Evolutionary conservation across 169 alveolate species (phyloP).

Genomic region (Cryptosporidium felis): DNA sequence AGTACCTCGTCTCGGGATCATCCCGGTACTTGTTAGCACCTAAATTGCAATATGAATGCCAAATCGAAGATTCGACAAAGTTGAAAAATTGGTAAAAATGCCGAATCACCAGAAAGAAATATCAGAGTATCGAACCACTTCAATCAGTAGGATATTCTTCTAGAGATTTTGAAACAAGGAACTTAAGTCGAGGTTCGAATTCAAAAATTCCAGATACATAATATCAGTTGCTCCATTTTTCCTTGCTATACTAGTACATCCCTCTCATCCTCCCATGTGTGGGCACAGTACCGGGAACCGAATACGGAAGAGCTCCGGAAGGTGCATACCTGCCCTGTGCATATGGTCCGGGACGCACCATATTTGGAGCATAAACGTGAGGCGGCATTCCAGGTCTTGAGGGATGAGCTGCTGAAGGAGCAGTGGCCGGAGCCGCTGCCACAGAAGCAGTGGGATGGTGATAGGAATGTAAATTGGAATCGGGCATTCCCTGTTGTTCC

Average conservation of each 20-base stretch:
- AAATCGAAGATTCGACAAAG: too few relatives aligned
- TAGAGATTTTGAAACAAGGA: too few relatives aligned
- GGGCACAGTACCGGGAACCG: constrained; percentile 61
- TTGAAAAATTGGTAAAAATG: too few relatives aligned
- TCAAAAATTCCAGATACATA: too few relatives aligned
- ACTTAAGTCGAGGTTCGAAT: too few relatives aligned
- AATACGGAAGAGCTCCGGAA: constrained; percentile 49
- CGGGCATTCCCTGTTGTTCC: not conserved
- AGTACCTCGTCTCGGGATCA: too few relatives aligned
- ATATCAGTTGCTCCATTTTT: too few relatives aligned
- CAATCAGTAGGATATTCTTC: too few relatives aligned
- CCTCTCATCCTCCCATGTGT: constrained; percentile 65
- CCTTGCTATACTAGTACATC: constrained; percentile 21
- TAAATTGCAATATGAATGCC: too few relatives aligned
- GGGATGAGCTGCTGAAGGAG: not conserved
- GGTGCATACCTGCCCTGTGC: constrained; percentile 71
- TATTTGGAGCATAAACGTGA: constrained; percentile 9
- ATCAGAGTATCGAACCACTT: too few relatives aligned
- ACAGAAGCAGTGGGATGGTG: constrained; percentile 20
- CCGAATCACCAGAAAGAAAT: too few relatives aligned
- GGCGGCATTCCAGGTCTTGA: constrained; percentile 16
- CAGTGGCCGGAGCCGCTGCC: not conserved
- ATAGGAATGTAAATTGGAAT: constrained; percentile 21
- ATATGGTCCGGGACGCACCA: constrained; percentile 59
- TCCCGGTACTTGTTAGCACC: too few relatives aligned